Evolutionary conservation across 768 basidiomycete species (phyloP), one percentile per base, ranked within the genome.

Genomic region (Termitomyces sp.): DNA sequence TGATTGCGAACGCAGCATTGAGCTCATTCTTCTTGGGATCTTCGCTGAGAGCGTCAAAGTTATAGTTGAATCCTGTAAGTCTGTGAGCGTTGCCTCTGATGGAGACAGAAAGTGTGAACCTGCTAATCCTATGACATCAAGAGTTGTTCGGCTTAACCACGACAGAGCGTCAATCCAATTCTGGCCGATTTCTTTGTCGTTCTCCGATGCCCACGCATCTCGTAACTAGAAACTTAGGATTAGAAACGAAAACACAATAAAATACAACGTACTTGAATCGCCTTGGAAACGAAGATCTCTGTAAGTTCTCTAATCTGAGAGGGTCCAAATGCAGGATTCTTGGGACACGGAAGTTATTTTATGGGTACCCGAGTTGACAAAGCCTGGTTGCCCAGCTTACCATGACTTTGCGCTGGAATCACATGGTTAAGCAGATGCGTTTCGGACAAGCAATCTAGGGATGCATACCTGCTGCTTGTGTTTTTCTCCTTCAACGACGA

Each of bases 81-180:
- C 41, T 21, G 7, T 53, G 14, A 51, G 30, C 14, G 28, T 21
- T 40, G 24, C 62, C 58, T 3, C 22, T 11, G 37, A 65, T 40
- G 72, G 63, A 63, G 77, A 17, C 1, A 14, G 12, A 45, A 26
- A 65, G 62, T 75, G 79, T 59, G 68, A 73, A 61, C 87, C 84
- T 70, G 74, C 85, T 32, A 87, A 71, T 15, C 88, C 88, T 51
- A 93, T 90, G 50, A 88, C 79, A 57, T 91, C 90, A 10, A 91
- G 72, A 2, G 88, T 88, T 42, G 80, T 78, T 55, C 80, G 80
- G 45, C 80, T 82, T 3, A 91, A 71, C 81, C 83, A 88, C 3
- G 74, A 70, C 44, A 85, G 69, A 2, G 83, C 80, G 44, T 93
- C 84, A 32, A 90, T 69, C 8, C 68, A 66, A 5, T 58, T 68